Evolutionary conservation across 2,329 filamentous ascomycete genomes (phyloP).

Genomic region (Aspergillus sp.): DNA sequence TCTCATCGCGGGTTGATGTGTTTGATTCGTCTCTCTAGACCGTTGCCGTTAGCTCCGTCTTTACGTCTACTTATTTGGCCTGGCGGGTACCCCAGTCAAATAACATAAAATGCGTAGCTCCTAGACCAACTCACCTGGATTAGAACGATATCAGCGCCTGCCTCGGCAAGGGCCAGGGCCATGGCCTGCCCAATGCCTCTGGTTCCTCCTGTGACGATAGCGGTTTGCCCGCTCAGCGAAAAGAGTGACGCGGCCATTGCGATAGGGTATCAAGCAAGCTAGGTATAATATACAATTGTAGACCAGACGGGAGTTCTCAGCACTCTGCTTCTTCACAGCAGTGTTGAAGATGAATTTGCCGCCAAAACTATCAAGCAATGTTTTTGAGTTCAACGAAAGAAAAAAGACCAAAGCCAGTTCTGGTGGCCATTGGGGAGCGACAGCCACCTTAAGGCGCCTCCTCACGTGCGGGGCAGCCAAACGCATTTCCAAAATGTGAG

Average conservation of each 20-base stretch:
- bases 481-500: conserved; percentile 1
- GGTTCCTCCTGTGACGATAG: conserved; percentile 49
- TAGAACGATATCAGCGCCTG: conserved; percentile 47
- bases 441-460: neutral
- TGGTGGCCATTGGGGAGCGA: too few species aligned
- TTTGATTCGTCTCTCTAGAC: conserved; percentile 54
- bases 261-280: neutral
- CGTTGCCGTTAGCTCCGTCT: neutral
- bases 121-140: conserved; percentile 32
- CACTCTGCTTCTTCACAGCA: too few species aligned
- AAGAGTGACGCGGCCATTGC: conserved; percentile 37
- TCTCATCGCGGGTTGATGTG: conserved; percentile 44
- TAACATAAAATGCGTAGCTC: neutral
- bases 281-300: neutral
- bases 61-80: neutral
- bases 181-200: conserved; percentile 49
- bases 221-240: conserved; percentile 43
- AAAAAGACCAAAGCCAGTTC: neutral
- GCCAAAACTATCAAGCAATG: neutral
- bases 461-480: conserved; percentile 6
- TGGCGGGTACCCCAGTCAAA: neutral
- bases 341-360: too few species aligned
- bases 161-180: conserved; percentile 48
- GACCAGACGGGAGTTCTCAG: neutral
- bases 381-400: neutral